A percentile compares a stretch with the other conserved stretches of the same genome.
phyloP scores from a whole-genome alignment of 2,329 filamentous ascomycete species.

The Exophiala sp. region DNA sequence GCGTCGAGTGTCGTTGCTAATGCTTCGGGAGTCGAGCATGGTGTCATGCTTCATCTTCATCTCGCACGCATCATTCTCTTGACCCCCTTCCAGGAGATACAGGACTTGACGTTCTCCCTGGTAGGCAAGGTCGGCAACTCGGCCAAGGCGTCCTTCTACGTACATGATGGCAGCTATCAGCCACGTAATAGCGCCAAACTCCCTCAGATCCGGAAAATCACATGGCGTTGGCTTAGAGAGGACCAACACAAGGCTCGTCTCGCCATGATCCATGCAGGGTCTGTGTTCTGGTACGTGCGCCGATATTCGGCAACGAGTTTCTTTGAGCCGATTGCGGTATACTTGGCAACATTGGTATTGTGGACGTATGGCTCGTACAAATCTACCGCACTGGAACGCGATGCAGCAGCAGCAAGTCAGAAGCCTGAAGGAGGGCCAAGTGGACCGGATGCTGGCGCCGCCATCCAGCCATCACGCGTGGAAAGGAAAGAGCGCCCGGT shows the following conservation, averaged over 20 bases:
- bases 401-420: slow-evolving; percentile 14
- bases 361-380: slow-evolving; percentile 45
- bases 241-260: slow-evolving; percentile 57
- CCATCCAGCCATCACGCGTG: slow-evolving; percentile 22
- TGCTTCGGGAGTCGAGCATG: slow-evolving; percentile 51
- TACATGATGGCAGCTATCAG: slow-evolving; percentile 26
- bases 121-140: slow-evolving; percentile 23
- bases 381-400: slow-evolving; percentile 21
- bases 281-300: slow-evolving; percentile 52
- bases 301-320: slow-evolving; percentile 49
- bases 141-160: slow-evolving; percentile 24
- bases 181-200: slow-evolving; percentile 22
- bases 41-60: slow-evolving; percentile 56
- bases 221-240: slow-evolving; percentile 49
- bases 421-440: slow-evolving; percentile 20
- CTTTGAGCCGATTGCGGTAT: slow-evolving; percentile 46
- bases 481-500: slow-evolving; percentile 20
- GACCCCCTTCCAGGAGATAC: slow-evolving; percentile 47
- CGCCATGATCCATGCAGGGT: slow-evolving; percentile 53
- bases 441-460: slow-evolving; percentile 18
- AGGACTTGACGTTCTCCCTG: slow-evolving; percentile 30
- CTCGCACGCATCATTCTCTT: slow-evolving; percentile 53
- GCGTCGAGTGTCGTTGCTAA: slow-evolving; percentile 53
- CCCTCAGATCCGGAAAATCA: slow-evolving; percentile 32
- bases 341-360: slow-evolving; percentile 46